A percentile compares a stretch with the other conserved stretches of the same genome.
These are phyloP conservation scores for Verbena officinalis DNA, from an alignment of 257 asterid genomes.

Conservation along the genomic window DNA sequence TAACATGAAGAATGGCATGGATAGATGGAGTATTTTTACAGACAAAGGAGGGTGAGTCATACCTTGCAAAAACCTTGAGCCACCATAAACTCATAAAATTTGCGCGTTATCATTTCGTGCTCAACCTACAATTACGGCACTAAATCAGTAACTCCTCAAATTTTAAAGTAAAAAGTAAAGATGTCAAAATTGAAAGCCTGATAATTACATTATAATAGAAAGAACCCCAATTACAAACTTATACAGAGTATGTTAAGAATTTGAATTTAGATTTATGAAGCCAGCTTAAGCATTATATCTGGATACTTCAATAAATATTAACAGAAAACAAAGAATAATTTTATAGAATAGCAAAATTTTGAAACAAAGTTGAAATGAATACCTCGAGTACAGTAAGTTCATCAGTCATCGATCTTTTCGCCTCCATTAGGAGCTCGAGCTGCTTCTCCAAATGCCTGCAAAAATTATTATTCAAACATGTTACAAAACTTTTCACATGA, in stretches of 20 bases:
- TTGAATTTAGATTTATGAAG: not conserved
- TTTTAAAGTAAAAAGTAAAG: not conserved
- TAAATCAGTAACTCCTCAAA: slow-evolving; percentile 16
- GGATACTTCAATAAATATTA: slow-evolving; percentile 3
- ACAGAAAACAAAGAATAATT: not conserved
- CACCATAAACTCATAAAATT: slow-evolving; percentile 78
- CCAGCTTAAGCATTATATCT: not conserved
- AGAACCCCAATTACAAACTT: not conserved
- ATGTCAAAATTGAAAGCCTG: not conserved
- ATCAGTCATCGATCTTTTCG: slow-evolving; percentile 67
- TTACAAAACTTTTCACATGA: not conserved
- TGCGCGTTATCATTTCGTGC: slow-evolving; percentile 94
- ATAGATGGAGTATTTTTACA: not conserved
- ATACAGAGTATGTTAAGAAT: not conserved
- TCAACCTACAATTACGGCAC: slow-evolving; percentile 60
- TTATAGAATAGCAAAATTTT: not conserved
- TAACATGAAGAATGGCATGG: slow-evolving; percentile 1
- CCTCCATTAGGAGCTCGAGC: slow-evolving; percentile 63
- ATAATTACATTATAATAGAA: not conserved
- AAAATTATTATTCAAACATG: slow-evolving; percentile 8
- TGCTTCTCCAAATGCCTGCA: slow-evolving; percentile 88
- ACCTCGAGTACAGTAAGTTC: slow-evolving; percentile 87
- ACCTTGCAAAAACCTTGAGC: slow-evolving; percentile 70
- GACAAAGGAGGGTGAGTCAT: slow-evolving; percentile 12
- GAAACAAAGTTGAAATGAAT: slow-evolving; percentile 5